Evolutionary conservation across 306 rosid genomes (phyloP).

Genomic region (Malus domestica): ASM211411v1 NC_041802.1:30127501-30128000

Average conservation of each 20-base stretch:
- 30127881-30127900: conserved; percentile 25
- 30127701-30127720: not conserved
- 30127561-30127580: not conserved
- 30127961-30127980: not conserved
- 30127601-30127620: not conserved
- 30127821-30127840: conserved; percentile 1
- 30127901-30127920: conserved; percentile 3
- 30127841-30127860: not conserved
- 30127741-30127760: conserved; percentile 53
- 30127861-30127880: not conserved
- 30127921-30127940: not conserved
- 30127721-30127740: conserved; percentile 61
- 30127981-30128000: not conserved
- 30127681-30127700: not conserved
- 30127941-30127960: conserved; percentile 16
- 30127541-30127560: not conserved
- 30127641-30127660: not conserved
- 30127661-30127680: not conserved
- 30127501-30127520: too few species aligned
- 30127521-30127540: not conserved
- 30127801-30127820: not conserved
- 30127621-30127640: not conserved
- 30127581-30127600: not conserved
- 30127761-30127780: conserved; percentile 46
- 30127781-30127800: conserved; percentile 19